Base-by-base conservation (phyloP, 148 eudicot species). In the Rhododendron ferrugineum region DNA sequence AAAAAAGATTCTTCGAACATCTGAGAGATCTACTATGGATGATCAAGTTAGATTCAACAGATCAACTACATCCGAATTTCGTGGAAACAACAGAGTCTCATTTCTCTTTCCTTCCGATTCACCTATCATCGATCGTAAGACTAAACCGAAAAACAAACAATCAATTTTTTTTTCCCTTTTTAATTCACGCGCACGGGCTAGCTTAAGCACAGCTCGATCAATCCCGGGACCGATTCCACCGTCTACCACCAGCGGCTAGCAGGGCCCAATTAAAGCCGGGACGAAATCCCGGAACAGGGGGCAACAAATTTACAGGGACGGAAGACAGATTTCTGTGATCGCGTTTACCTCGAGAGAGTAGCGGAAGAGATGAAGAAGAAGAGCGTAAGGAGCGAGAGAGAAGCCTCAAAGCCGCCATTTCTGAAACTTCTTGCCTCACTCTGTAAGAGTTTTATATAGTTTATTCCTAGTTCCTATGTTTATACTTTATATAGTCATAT, bases 391-490 rank as follows among this genome's bases (percentile, higher is more conserved):
- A 85, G 60, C 86, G 86, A 78, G 86, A 85, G 44, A 66, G 82
- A 40, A 82, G 84, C 23, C 86, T 85, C 30, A 58, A 4, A 64
- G 77, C 77, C 42, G 86, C 86, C 86, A 85, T 85, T 42, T 34
- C 76, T 37, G 83, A 58, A 3, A 49, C 11, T 18, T 44, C 1
- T 32, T 23, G 78, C 79, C 15, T 72, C n/a, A 5, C 26, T 7
- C n/a, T 9, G 26, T 20, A 0, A 0, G 46, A 6, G 4, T 10
- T 18, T 20, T 75, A 18, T n/a, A n/a, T n/a, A n/a, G n/a, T n/a
- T n/a, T n/a, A n/a, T n/a, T n/a, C n/a, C n/a, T n/a, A n/a, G n/a
- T n/a, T 13, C 20, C 6, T 13, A 14, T 34, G 20, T 36, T 34
- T 5, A 11, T 11, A 2, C 37, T 72, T 34, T 28, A 28, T 72